Base-by-base conservation (phyloP, 148 eudicot genomes). In the Vaccinium vitisidaea region DNA sequence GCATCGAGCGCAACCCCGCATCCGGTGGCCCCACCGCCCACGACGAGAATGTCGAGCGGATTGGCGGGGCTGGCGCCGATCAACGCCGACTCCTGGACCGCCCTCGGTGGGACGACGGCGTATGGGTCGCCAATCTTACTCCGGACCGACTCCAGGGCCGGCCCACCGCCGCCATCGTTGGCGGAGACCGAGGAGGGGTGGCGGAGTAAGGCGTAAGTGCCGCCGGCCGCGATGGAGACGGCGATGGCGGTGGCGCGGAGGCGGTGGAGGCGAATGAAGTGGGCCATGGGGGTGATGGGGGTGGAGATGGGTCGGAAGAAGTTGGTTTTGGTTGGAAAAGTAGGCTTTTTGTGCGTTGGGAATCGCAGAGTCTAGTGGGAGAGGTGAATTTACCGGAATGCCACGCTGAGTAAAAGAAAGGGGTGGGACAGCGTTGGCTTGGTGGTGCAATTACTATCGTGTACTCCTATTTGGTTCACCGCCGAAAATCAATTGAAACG, bases 21-120 rank as follows among this genome's bases (percentile, higher is more conserved):
- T 1, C 98, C 98, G n/a, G 98, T 95, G 73, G 93, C 98, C 21
- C 98, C 98, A 3, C 98, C 98, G 43, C 98, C 98, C 18, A 95
- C 74, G 21, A 95, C 93, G 15, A 96, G 94, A 25, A 96, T 83
- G 77, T 96, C 99, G 14, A 97, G 92, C 0, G 98, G 98, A 16
- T 93, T 89, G 2, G 91, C 85, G 2, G 85, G 58, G 53, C 87
- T 88, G 56, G 98, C 82, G 53, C 91, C 93, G 56, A 87, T 77
- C 61, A 97, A 74, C 18, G 93, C 80, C 55, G 98, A 90, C 69
- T 88, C 86, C 87, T 93, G 94, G 1, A 71, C 80, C 7, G 82
- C 83, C 12, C 99, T 89, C 19, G 93, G 46, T 8, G 99, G 96
- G 0, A 97, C 92, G 75, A 83, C 86, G 79, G 91, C 93, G 23